These are phyloP conservation scores for Oryza longistaminata DNA, from an alignment of 176 grass and related monocot species.

Conservation along the genomic window DNA sequence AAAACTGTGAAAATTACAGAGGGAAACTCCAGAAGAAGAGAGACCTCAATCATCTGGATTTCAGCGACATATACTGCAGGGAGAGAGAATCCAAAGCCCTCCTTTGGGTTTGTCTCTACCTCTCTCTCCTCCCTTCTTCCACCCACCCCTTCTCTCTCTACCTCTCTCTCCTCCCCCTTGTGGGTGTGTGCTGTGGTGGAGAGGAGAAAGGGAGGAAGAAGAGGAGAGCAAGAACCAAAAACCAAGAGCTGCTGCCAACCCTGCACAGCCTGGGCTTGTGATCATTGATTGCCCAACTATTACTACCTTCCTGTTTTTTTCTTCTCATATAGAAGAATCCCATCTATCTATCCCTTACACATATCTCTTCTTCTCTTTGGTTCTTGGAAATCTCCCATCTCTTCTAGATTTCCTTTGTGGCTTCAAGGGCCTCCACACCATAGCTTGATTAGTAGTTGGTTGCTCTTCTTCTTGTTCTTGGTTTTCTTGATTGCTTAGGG, in stretches of 20 bases:
- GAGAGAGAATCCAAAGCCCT: slow-evolving; percentile 87
- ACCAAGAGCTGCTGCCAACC: slow-evolving; percentile 49
- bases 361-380: slow-evolving; percentile 14
- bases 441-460: slow-evolving; percentile 40
- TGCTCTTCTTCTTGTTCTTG: slow-evolving; percentile 27
- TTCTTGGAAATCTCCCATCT: slow-evolving; percentile 34
- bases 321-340: slow-evolving; percentile 41
- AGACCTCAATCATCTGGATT: slow-evolving; percentile 59
- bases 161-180: slow-evolving; percentile 23
- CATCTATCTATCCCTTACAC: slow-evolving; percentile 51
- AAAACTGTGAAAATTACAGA: slow-evolving; percentile 31
- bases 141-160: slow-evolving; percentile 37
- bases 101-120: slow-evolving; percentile 72
- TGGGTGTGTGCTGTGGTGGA: slow-evolving; percentile 42
- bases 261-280: slow-evolving; percentile 55
- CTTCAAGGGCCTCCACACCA: slow-evolving; percentile 28
- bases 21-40: slow-evolving; percentile 33
- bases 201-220: slow-evolving; percentile 19
- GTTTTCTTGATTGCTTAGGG: slow-evolving; percentile 40
- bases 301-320: slow-evolving; percentile 60
- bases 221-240: slow-evolving; percentile 48
- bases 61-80: slow-evolving; percentile 60
- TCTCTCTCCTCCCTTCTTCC: slow-evolving; percentile 41
- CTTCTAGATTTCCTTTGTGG: slow-evolving; percentile 45
- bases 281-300: slow-evolving; percentile 57